Evolutionary conservation across 2,329 filamentous ascomycete species (phyloP).

Genomic region (Neophaeococcomyces mojaviensis): DNA sequence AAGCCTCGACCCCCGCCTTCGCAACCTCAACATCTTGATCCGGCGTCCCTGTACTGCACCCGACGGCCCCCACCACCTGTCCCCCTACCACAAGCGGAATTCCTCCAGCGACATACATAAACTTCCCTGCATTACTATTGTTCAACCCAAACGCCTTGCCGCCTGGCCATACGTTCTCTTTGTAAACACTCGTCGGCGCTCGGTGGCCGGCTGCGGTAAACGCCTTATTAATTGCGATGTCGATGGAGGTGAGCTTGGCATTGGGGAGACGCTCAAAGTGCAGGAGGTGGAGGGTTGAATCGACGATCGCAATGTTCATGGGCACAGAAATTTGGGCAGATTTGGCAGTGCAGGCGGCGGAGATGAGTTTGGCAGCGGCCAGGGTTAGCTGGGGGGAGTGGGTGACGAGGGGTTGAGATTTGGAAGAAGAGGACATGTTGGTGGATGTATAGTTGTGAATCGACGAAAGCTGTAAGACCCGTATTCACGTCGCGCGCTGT

Average conservation of each 20-base stretch:
- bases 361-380: conserved; percentile 22
- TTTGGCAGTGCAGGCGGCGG: conserved; percentile 21
- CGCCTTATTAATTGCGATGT: conserved; percentile 45
- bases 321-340: conserved; percentile 19
- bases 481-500: no score
- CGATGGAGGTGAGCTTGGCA: conserved; percentile 49
- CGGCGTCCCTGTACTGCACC: conserved; percentile 49
- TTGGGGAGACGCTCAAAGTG: conserved; percentile 42
- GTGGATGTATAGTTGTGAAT: no score
- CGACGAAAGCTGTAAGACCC: no score
- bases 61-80: conserved; percentile 46
- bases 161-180: conserved; percentile 47
- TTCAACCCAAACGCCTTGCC: conserved; percentile 41
- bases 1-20: conserved; percentile 44
- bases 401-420: conserved; percentile 11
- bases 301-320: conserved; percentile 26
- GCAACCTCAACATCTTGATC: conserved; percentile 49
- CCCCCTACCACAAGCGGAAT: conserved; percentile 45
- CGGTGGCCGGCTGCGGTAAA: conserved; percentile 51
- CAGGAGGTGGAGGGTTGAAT: conserved; percentile 31
- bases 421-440: neutral
- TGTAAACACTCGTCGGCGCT: conserved; percentile 45
- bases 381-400: conserved; percentile 20
- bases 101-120: conserved; percentile 48
- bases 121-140: conserved; percentile 46